Percentiles rank a stretch among this genome's conserved stretches.
phyloP scores from a whole-genome alignment of 129 eudicot genomes.

The Dittrichia graveolens region DNA sequence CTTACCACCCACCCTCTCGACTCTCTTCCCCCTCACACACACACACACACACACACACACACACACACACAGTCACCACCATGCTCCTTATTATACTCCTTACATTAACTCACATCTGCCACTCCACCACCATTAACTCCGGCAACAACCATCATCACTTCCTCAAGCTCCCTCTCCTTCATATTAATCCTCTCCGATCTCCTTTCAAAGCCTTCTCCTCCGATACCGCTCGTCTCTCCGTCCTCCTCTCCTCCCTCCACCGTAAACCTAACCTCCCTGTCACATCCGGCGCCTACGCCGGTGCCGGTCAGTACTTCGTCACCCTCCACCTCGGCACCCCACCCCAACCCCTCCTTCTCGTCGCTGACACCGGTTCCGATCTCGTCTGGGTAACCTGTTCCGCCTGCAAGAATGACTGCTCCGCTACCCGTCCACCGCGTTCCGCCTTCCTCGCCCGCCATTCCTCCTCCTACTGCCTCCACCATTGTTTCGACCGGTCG shows the following conservation, averaged over 20 bases:
- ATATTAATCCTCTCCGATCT: slow-evolving; percentile 43
- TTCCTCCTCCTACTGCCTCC: slow-evolving; percentile 53
- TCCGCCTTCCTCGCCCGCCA: slow-evolving; percentile 64
- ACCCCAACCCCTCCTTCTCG: slow-evolving; percentile 61
- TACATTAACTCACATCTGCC: slow-evolving; percentile 33
- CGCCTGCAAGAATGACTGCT: slow-evolving; percentile 53
- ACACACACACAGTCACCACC: neutral
- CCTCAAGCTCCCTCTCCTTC: slow-evolving; percentile 60
- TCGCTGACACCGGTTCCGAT: slow-evolving; percentile 79
- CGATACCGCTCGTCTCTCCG: slow-evolving; percentile 58
- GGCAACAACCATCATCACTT: slow-evolving; percentile 21
- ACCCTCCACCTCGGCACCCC: slow-evolving; percentile 70
- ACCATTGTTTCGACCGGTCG: slow-evolving; percentile 56
- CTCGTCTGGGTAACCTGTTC: slow-evolving; percentile 82
- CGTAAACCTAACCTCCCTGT: slow-evolving; percentile 58
- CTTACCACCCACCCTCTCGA: slow-evolving; percentile 34
- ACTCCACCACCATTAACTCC: slow-evolving; percentile 29
- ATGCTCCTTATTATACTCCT: slow-evolving; percentile 31
- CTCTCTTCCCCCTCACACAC: neutral
- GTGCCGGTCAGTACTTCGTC: slow-evolving; percentile 76
- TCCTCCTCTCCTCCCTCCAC: slow-evolving; percentile 37
- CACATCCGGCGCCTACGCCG: slow-evolving; percentile 68
- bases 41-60: neutral
- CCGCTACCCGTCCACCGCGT: slow-evolving; percentile 37
- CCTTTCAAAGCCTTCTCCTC: slow-evolving; percentile 53